Conservation (phyloP, 2,329 filamentous ascomycete species). For the Colletotrichum sp. region DNA sequence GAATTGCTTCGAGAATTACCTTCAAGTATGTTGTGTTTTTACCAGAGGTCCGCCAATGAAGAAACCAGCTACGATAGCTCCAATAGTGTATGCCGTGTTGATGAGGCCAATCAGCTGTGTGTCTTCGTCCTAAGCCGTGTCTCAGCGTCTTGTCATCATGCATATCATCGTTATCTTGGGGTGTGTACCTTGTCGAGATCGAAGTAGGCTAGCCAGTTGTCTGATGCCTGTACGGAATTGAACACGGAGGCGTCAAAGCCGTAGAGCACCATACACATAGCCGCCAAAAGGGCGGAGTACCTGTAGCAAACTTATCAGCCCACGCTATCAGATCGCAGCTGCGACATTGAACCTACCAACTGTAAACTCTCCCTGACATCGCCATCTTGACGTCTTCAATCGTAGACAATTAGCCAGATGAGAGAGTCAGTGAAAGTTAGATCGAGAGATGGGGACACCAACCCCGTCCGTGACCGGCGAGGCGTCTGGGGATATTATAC, state of each 20-base stretch:
- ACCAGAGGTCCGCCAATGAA: conserved; percentile 70
- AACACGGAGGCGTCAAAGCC: conserved; percentile 63
- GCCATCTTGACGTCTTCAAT: neutral
- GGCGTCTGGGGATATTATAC: neutral
- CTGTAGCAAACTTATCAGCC: conserved; percentile 31
- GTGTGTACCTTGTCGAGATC: conserved; percentile 43
- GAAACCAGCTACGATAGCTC: conserved; percentile 74
- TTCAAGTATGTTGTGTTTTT: neutral
- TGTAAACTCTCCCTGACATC: neutral
- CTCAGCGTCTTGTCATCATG: neutral
- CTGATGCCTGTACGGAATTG: conserved; percentile 72
- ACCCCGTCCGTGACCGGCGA: neutral
- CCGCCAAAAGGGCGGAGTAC: conserved; percentile 69
- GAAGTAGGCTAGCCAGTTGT: conserved; percentile 71
- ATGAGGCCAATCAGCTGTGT: conserved; percentile 53
- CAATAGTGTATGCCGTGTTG: conserved; percentile 75
- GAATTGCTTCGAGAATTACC: neutral
- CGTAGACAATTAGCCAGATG: neutral
- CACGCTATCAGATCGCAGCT: neutral
- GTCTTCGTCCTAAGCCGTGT: conserved; percentile 33
- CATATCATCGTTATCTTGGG: neutral
- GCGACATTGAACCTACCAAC: neutral
- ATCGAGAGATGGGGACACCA: neutral
- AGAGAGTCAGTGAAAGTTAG: neutral
- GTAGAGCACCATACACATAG: conserved; percentile 77